A percentile compares a stretch with the other conserved stretches of the same genome.
Conservation (phyloP, 2,329 filamentous ascomycete genomes). For the Neocucurbitaria cava region DNA sequence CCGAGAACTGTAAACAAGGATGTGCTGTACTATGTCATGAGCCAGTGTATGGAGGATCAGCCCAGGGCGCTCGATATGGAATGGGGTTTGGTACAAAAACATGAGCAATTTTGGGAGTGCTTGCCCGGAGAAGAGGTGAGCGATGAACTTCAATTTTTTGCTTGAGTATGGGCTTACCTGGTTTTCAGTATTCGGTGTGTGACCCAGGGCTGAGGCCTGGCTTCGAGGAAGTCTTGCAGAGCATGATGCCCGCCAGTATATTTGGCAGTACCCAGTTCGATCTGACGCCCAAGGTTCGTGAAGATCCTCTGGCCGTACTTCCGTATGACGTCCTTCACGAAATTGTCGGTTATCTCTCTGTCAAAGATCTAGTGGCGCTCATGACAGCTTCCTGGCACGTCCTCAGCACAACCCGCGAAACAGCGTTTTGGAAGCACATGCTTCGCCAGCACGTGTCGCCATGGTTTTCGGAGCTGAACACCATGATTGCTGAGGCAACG, state of each 20-base stretch:
- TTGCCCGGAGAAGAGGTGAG: slow-evolving; percentile 25
- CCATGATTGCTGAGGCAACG: background rate
- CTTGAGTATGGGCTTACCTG: background rate
- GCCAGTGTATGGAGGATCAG: slow-evolving; percentile 5
- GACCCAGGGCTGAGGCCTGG: slow-evolving; percentile 6
- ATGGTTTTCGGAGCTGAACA: slow-evolving; percentile 21
- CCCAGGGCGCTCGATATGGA: slow-evolving; percentile 11
- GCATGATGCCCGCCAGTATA: slow-evolving; percentile 13
- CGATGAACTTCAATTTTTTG: background rate
- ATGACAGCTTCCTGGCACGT: slow-evolving; percentile 22
- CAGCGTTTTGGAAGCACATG: slow-evolving; percentile 22
- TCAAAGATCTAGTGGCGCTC: slow-evolving; percentile 11
- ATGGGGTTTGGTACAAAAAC: slow-evolving; percentile 11
- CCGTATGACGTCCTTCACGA: slow-evolving; percentile 19
- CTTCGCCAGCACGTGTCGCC: slow-evolving; percentile 15
- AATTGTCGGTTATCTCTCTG: slow-evolving; percentile 11
- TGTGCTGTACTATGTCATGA: slow-evolving; percentile 12
- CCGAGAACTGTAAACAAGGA: slow-evolving; percentile 17
- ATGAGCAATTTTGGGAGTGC: slow-evolving; percentile 19
- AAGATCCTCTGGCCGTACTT: slow-evolving; percentile 18
- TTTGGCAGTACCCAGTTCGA: background rate
- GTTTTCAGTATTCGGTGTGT: slow-evolving; percentile 12
- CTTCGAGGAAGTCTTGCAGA: slow-evolving; percentile 9
- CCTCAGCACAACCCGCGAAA: slow-evolving; percentile 6
- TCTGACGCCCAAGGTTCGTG: slow-evolving; percentile 8